These are phyloP conservation scores for Phylloporus scabripes DNA, from an alignment of 768 basidiomycete genomes.

Conservation along the genomic window DNA sequence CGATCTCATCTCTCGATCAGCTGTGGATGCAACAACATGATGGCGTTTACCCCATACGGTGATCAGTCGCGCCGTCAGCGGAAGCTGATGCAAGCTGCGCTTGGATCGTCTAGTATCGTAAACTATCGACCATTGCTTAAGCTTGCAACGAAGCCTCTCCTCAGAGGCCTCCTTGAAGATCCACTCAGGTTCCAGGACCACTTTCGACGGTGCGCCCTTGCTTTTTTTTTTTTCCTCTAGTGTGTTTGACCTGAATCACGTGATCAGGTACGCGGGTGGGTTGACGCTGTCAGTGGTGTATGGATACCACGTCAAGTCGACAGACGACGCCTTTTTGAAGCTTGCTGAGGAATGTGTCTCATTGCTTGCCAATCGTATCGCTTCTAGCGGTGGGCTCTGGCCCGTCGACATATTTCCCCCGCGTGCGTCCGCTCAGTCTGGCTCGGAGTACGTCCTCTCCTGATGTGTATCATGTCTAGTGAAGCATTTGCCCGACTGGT, in stretches of 20 bases:
- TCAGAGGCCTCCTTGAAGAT: constrained; percentile 47
- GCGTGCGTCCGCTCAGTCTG: constrained; percentile 18
- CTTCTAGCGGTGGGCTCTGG: constrained; percentile 40
- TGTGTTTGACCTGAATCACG: constrained; percentile 16
- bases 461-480: constrained; percentile 28
- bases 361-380: constrained; percentile 40
- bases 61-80: constrained; percentile 61
- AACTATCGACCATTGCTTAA: constrained; percentile 54
- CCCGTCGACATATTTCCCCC: constrained; percentile 37
- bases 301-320: constrained; percentile 44
- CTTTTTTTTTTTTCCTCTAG: too few species aligned
- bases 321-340: constrained; percentile 37
- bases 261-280: constrained; percentile 43
- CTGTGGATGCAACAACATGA: constrained; percentile 65
- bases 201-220: constrained; percentile 28
- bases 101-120: constrained; percentile 48
- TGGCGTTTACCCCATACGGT: constrained; percentile 63
- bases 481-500: constrained; percentile 56
- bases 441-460: too few species aligned
- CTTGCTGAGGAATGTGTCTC: constrained; percentile 41
- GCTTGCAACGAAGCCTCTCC: constrained; percentile 52
- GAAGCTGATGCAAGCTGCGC: constrained; percentile 59
- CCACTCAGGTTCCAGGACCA: constrained; percentile 33
- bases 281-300: constrained; percentile 58
- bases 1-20: constrained; percentile 20